Evolutionary conservation across 2,329 filamentous ascomycete species (phyloP), one percentile per base, ranked within the genome.

Genomic region (Colletotrichum sp.): DNA sequence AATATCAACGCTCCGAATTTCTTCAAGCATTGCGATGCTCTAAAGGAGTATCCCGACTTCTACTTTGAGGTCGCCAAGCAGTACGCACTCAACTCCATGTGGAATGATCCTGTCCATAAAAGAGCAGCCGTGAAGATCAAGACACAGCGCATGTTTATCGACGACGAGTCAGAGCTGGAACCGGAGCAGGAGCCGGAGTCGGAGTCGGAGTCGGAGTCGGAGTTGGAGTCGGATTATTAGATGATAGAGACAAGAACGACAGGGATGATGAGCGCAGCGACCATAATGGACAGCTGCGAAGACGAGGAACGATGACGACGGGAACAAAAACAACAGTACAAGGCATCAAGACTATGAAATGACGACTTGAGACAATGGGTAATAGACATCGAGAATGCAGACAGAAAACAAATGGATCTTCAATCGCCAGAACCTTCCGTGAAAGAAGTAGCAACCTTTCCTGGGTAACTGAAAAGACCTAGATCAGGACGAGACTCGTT

Each of bases 351-450:
- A 21, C 43, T 3, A 6, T 47, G 6, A 51, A 1, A 21, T 51
- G 13, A 0, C 13, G 18, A 51, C n/a, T 11, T 8, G 43, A 8
- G 18, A 47, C n/a, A 21, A 13, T 21, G 11, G n/a, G 0, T 2
- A 0, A 0, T 13, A 3, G 3, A 13, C 2, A 13, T 8, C 6
- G 11, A 47, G 11, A 0, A 47, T 8, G 43, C 0, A 4, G 43
- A 51, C 11, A 51, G 6, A 51, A 51, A 2, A 13, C n/a, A 47
- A 21, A 47, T 47, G n/a, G 4, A 7, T 0, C 11, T 0, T 47
- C 5, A 47, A 3, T 21, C 11, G 43, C 6, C 11, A 51, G n/a
- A 51, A 51, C n/a, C 2, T 51, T 13, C 11, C 43, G 43, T 51
- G n/a, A 51, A 0, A 51, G 0, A 43, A 43, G 38, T 6, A 11